Conservation (phyloP, 2,329 filamentous ascomycete species). For the Sporothrix phasma region DNA sequence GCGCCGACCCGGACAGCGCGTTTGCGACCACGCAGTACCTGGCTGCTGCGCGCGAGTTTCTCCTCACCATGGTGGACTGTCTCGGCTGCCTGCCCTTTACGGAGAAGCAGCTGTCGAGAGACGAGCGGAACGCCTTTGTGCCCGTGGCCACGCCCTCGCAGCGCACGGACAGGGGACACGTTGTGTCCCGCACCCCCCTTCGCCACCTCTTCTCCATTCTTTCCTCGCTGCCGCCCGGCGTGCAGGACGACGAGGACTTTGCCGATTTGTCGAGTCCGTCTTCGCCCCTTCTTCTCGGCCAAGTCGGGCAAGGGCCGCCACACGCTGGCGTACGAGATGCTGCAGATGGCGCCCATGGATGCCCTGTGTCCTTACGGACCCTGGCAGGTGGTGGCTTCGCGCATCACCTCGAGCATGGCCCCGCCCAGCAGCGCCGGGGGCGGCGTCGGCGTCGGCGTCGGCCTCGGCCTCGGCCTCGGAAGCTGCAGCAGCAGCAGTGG, state of each 20-base stretch:
- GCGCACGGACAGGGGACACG: constrained; percentile 41
- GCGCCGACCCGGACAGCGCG: constrained; percentile 30
- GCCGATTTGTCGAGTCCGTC: constrained; percentile 39
- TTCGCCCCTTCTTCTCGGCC: constrained; percentile 47
- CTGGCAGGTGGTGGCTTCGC: constrained; percentile 42
- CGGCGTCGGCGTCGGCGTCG: neutral
- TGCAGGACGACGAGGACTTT: constrained; percentile 37
- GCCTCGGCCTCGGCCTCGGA: neutral
- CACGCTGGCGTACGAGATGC: constrained; percentile 41
- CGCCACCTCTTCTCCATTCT: constrained; percentile 57
- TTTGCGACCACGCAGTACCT: constrained; percentile 40
- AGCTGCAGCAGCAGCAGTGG: constrained; percentile 9
- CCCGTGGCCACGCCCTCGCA: constrained; percentile 58
- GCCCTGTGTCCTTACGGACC: constrained; percentile 37
- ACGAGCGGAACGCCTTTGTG: constrained; percentile 44
- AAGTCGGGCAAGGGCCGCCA: constrained; percentile 35
- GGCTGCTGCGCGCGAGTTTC: constrained; percentile 41
- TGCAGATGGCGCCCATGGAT: constrained; percentile 39
- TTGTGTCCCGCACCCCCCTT: constrained; percentile 48
- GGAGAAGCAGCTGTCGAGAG: constrained; percentile 47
- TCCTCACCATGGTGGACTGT: constrained; percentile 38
- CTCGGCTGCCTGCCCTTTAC: constrained; percentile 53
- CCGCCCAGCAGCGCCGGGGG: constrained; percentile 16
- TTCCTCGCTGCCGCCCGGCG: constrained; percentile 38
- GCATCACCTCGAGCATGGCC: constrained; percentile 35